These are phyloP conservation scores for Saposhnikovia divaricata DNA, from an alignment of 129 eudicot species.

Conservation along the genomic window DNA sequence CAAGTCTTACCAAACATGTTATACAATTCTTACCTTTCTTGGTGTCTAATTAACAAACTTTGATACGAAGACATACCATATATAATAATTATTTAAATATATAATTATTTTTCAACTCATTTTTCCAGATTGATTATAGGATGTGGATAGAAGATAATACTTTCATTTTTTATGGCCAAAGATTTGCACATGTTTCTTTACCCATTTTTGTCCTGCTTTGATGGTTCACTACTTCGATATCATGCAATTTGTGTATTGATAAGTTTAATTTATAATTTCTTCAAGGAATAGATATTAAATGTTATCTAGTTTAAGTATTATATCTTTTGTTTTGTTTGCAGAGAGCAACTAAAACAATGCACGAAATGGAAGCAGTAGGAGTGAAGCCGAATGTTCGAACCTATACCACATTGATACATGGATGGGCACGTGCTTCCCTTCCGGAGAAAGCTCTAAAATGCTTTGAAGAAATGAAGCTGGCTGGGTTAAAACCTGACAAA, in stretches of 20 bases:
- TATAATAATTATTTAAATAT: no score
- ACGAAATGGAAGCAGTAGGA: constrained; percentile 73
- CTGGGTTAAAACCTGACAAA: constrained; percentile 67
- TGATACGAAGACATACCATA: no score
- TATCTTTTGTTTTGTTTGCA: constrained; percentile 21
- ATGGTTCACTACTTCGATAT: background rate
- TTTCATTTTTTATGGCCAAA: background rate
- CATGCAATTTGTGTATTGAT: background rate
- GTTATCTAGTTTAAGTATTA: background rate
- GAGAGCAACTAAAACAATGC: constrained; percentile 67
- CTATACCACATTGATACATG: constrained; percentile 74
- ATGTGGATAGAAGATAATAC: background rate
- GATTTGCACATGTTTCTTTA: background rate
- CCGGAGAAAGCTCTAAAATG: constrained; percentile 90
- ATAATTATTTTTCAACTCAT: no score
- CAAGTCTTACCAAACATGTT: no score
- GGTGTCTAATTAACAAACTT: no score
- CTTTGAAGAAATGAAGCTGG: constrained; percentile 70
- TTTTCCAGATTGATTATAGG: background rate
- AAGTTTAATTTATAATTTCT: background rate
- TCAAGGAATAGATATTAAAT: background rate
- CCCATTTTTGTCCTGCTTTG: background rate
- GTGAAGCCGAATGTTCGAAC: constrained; percentile 82
- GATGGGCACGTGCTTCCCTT: constrained; percentile 92
- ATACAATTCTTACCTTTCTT: no score